phyloP scores from a whole-genome alignment of 805 yeast species.

The Lipomyces chichibuensis region DNA sequence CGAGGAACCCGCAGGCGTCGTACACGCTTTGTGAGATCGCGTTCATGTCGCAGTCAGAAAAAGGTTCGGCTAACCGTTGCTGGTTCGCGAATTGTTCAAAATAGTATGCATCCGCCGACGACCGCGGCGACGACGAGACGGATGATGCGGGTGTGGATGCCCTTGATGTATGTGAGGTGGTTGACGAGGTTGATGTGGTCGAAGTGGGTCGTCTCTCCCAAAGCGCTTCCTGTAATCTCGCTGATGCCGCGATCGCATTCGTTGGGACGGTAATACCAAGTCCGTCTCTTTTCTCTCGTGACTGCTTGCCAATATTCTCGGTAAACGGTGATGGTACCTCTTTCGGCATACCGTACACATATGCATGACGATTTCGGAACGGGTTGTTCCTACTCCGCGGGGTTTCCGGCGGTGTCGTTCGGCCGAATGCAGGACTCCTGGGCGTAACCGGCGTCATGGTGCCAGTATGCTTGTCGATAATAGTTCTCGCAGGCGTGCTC shows the following conservation, averaged over 20 bases:
- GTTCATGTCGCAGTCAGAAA: not conserved
- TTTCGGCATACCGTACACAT: conserved; percentile 19
- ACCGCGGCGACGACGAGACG: conserved; percentile 19
- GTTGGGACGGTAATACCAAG: conserved; percentile 24
- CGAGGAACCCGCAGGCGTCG: not conserved
- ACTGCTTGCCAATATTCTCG: not conserved
- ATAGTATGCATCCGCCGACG: conserved; percentile 1
- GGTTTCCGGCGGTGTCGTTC: conserved; percentile 4
- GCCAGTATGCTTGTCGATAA: conserved; percentile 14
- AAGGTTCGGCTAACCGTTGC: not conserved
- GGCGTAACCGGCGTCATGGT: conserved; percentile 9
- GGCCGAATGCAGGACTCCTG: not conserved
- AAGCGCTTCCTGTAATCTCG: conserved; percentile 17
- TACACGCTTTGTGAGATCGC: not conserved
- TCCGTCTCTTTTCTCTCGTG: conserved; percentile 12
- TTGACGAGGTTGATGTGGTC: not conserved
- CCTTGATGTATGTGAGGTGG: conserved; percentile 10
- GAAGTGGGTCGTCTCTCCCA: conserved; percentile 10
- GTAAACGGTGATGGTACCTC: conserved; percentile 6
- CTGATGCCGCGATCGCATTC: conserved; percentile 19
- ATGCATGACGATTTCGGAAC: conserved; percentile 28
- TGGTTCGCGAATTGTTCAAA: not conserved
- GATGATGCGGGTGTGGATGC: conserved; percentile 25
- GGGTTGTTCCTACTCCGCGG: conserved; percentile 21
- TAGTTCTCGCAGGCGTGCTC: conserved; percentile 10